Percentiles rank a stretch among this genome's conserved stretches.
These are phyloP conservation scores for Sonneratia alba DNA, from an alignment of 345 rosid genomes.

Conservation along the genomic window DNA sequence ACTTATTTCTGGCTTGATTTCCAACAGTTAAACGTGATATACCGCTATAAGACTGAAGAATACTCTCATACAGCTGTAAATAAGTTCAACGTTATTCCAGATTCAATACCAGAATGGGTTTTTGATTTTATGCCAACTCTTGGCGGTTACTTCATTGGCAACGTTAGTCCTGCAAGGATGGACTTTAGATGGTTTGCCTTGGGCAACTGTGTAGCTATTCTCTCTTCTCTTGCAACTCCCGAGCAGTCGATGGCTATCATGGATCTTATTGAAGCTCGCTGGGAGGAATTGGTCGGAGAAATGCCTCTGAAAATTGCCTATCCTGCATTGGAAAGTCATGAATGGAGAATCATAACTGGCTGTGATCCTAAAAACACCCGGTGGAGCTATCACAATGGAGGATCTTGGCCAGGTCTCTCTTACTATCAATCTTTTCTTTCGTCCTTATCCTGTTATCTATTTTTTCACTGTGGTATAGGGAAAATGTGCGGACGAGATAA, in stretches of 20 bases:
- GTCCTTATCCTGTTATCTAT: neutral
- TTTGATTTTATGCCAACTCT: slow-evolving; percentile 58
- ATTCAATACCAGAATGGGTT: slow-evolving; percentile 57
- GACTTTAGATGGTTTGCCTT: slow-evolving; percentile 62
- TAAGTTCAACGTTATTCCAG: slow-evolving; percentile 20
- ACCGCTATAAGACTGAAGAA: slow-evolving; percentile 52
- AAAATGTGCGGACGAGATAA: too few relatives aligned
- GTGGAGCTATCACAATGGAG: slow-evolving; percentile 65
- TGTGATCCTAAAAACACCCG: slow-evolving; percentile 62
- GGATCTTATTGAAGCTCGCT: slow-evolving; percentile 52
- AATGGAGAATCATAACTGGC: slow-evolving; percentile 52
- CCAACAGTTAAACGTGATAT: slow-evolving; percentile 52
- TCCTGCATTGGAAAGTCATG: slow-evolving; percentile 53
- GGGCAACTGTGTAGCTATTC: slow-evolving; percentile 51
- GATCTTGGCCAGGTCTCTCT: slow-evolving; percentile 61
- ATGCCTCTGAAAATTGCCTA: slow-evolving; percentile 54
- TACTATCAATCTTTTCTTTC: neutral
- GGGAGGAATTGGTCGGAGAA: slow-evolving; percentile 62
- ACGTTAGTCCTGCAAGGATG: slow-evolving; percentile 73
- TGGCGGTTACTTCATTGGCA: slow-evolving; percentile 64
- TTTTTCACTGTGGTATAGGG: neutral
- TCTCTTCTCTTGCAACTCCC: slow-evolving; percentile 53
- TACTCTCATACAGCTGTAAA: slow-evolving; percentile 53
- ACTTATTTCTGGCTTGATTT: slow-evolving; percentile 57
- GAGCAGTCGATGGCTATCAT: slow-evolving; percentile 61